Base-by-base conservation (phyloP, 208 protist genomes). In the Naegleria fowleri region DNA sequence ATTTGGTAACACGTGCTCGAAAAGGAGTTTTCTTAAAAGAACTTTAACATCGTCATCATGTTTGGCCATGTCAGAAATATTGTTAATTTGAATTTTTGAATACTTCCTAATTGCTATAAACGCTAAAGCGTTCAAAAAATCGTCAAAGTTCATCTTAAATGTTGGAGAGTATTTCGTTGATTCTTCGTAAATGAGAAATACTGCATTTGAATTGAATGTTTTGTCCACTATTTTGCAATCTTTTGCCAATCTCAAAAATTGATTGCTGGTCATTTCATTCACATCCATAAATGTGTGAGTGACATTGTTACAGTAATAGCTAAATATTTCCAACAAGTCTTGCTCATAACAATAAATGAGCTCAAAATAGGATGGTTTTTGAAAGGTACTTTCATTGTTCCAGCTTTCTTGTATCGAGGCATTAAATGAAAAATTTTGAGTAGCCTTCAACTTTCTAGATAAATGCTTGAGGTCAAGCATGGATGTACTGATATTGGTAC, bases 61-160 rank as follows among this genome's bases (percentile, higher is more conserved):
- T 52, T 41, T 51, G 22, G 33, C 11, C 83, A 87, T 87, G 5
- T 87, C 83, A 51, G 36, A 15, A 5, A 87, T 87, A 0, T 33
- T 87, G 15, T 87, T 16, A 15, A 87, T 13, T 29, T 9, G 15
- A 48, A 25, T 19, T 29, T 87, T 38, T n/a, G 15, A 9, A 87
- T 40, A 51, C 83, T 87, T 87, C 19, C 13, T 52, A 87, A 22
- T 16, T 29, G 83, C 29, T 39, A 87, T 40, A 16, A 87, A 36
- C 0, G 29, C 15, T n/a, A 87, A 33, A 29, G 38, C 83, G 52
- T 87, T 40, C 19, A 87, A 40, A 51, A 87, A 87, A n/a, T 87
- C 83, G 43, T 87, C 83, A 87, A 87, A 40, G 29, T 87, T 87
- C 83, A 87, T 87, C 29, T 38, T 41, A 48, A 33, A 51, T 15